A percentile compares a stretch with the other conserved stretches of the same genome.
phyloP scores from a whole-genome alignment of 1,284 basidiomycete genomes.

The Ustilago lituana region DNA sequence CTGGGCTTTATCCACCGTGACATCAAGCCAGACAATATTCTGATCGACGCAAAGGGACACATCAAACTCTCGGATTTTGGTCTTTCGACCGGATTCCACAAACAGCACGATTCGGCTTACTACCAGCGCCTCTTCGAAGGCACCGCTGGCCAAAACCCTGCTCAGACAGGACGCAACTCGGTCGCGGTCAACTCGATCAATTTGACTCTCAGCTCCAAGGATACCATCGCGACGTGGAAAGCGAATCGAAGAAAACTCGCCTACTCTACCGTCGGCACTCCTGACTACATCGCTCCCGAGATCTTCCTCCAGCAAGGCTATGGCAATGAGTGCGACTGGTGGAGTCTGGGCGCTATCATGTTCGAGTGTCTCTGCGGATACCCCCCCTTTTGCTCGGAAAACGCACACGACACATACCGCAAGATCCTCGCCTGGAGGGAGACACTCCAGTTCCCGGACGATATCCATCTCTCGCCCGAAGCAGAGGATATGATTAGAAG shows the following conservation, averaged over 20 bases:
- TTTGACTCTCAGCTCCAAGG: slow-evolving; percentile 64
- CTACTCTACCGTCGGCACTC: slow-evolving; percentile 97
- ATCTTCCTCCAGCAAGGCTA: slow-evolving; percentile 98
- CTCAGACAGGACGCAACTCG: slow-evolving; percentile 62
- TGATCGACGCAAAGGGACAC: slow-evolving; percentile 92
- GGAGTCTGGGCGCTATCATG: slow-evolving; percentile 88
- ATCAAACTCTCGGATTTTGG: slow-evolving; percentile 97
- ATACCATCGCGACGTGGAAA: slow-evolving; percentile 84
- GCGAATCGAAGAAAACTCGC: slow-evolving; percentile 96
- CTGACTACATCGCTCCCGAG: slow-evolving; percentile 98
- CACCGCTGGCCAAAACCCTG: slow-evolving; percentile 38
- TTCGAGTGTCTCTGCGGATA: slow-evolving; percentile 97
- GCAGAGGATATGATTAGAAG: slow-evolving; percentile 88
- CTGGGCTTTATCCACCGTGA: slow-evolving; percentile 98
- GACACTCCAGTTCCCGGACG: slow-evolving; percentile 90
- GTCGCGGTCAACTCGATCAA: slow-evolving; percentile 67
- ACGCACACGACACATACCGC: slow-evolving; percentile 96
- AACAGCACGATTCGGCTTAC: slow-evolving; percentile 90
- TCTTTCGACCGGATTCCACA: slow-evolving; percentile 92
- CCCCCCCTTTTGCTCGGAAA: slow-evolving; percentile 97
- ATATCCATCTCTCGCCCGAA: slow-evolving; percentile 91
- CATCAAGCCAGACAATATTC: slow-evolving; percentile 96
- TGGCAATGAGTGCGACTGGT: slow-evolving; percentile 98
- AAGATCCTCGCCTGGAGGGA: slow-evolving; percentile 96
- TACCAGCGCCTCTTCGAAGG: slow-evolving; percentile 90